Percentiles rank a stretch among this genome's conserved stretches.
Conservation (phyloP, 2,329 filamentous ascomycete species). For the Xylariaceae sp. region DNA sequence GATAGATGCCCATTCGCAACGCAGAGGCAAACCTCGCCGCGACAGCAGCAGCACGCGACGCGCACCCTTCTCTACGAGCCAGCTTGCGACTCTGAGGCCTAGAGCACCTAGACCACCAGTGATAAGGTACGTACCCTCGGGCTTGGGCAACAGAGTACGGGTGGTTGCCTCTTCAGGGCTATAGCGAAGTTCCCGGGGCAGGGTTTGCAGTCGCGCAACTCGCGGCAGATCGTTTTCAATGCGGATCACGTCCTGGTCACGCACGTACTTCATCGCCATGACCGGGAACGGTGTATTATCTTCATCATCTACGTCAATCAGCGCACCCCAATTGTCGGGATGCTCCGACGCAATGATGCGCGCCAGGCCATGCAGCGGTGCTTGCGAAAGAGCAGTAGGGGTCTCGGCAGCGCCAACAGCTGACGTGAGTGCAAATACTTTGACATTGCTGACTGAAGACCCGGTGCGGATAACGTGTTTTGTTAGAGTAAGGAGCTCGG, state of each 20-base stretch:
- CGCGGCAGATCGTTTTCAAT: constrained; percentile 44
- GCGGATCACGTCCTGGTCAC: constrained; percentile 46
- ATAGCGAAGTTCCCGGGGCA: constrained; percentile 31
- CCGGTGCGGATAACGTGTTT: constrained; percentile 7
- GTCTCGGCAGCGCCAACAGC: constrained; percentile 7
- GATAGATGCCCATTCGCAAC: constrained; percentile 39
- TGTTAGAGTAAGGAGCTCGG: constrained; percentile 20
- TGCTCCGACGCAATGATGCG: constrained; percentile 49
- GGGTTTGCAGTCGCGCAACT: constrained; percentile 37
- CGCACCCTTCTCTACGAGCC: constrained; percentile 48
- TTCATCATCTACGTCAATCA: constrained; percentile 46
- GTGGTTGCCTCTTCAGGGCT: constrained; percentile 12
- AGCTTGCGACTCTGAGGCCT: constrained; percentile 47
- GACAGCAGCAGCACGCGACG: constrained; percentile 49
- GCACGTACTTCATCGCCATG: constrained; percentile 47
- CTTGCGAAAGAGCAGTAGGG: constrained; percentile 42
- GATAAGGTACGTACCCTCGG: constrained; percentile 51
- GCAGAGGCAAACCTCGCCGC: constrained; percentile 45
- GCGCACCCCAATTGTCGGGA: constrained; percentile 45
- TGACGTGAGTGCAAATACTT: constrained; percentile 30
- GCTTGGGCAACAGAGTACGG: constrained; percentile 32
- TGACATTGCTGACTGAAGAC: constrained; percentile 4
- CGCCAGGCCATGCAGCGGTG: constrained; percentile 45
- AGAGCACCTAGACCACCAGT: constrained; percentile 49
- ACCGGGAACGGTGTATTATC: constrained; percentile 40